These are phyloP conservation scores for Cynara cardunculus DNA, from an alignment of 129 eudicot species.

Conservation along the genomic window DNA sequence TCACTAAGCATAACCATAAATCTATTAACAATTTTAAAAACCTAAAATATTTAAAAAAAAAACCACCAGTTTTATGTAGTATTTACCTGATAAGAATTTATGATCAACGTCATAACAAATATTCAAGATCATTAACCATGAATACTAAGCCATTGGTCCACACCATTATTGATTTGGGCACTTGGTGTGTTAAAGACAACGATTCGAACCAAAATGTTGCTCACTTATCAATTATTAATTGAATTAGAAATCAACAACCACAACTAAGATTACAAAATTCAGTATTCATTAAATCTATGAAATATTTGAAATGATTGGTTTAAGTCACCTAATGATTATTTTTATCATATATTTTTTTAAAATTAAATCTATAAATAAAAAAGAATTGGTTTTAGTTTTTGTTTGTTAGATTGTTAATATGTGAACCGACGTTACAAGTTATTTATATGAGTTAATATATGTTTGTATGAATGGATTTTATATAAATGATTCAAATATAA, in stretches of 20 bases:
- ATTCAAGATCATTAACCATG: too few relatives aligned
- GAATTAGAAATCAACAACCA: background rate
- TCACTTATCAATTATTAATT: conserved; percentile 5
- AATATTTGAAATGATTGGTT: background rate
- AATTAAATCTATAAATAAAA: background rate
- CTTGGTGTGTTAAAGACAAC: background rate
- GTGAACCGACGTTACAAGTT: too few relatives aligned
- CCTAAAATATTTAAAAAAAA: too few relatives aligned
- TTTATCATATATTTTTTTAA: background rate
- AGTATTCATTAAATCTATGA: background rate
- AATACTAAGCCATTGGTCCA: conserved; percentile 5
- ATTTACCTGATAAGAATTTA: too few relatives aligned
- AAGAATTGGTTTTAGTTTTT: background rate
- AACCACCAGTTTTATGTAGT: too few relatives aligned
- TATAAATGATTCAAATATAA: too few relatives aligned
- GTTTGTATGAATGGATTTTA: too few relatives aligned
- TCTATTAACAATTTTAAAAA: too few relatives aligned
- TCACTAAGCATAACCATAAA: background rate
- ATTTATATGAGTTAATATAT: too few relatives aligned
- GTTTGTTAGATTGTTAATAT: background rate
- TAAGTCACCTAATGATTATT: background rate
- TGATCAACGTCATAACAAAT: too few relatives aligned
- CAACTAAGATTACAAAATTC: conserved; percentile 13
- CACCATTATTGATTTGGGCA: background rate
- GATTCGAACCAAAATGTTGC: conserved; percentile 13